These are phyloP conservation scores for Triticum urartu DNA, from an alignment of 176 grass and related monocot genomes.

Conservation along the genomic window DNA sequence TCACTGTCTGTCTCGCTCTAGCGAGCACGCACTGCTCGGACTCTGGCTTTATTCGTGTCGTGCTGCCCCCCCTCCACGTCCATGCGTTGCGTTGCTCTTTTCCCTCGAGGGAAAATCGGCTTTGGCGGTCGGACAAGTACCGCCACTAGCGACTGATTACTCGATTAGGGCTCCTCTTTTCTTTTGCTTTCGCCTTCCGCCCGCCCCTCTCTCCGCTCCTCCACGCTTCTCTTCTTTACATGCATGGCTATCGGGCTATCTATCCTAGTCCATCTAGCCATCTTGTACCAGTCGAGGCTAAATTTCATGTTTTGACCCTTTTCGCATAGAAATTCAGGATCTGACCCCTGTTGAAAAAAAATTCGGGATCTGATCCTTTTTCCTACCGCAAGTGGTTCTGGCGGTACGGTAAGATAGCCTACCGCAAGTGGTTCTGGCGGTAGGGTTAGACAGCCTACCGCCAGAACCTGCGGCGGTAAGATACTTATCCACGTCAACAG, in stretches of 20 bases:
- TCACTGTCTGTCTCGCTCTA: not conserved
- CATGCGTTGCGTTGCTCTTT: not conserved
- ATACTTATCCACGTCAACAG: no score
- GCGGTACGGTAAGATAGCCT: no score
- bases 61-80: not conserved
- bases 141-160: constrained; percentile 18
- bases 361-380: no score
- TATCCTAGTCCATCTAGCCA: not conserved
- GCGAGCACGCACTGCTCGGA: constrained; percentile 10
- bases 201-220: not conserved
- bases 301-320: no score
- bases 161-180: constrained; percentile 15
- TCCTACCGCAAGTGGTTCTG: no score
- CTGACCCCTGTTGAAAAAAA: no score
- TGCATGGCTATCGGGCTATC: not conserved
- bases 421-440: no score
- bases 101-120: constrained; percentile 39
- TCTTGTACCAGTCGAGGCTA: not conserved
- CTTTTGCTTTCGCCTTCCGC: constrained; percentile 27
- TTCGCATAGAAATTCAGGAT: no score
- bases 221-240: constrained; percentile 50
- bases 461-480: no score
- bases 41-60: constrained; percentile 22
- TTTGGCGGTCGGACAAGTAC: constrained; percentile 21
- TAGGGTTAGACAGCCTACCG: no score